These are phyloP conservation scores for Pythium phragmitis DNA, from an alignment of 352 stramenopile genomes.

Conservation along the genomic window DNA sequence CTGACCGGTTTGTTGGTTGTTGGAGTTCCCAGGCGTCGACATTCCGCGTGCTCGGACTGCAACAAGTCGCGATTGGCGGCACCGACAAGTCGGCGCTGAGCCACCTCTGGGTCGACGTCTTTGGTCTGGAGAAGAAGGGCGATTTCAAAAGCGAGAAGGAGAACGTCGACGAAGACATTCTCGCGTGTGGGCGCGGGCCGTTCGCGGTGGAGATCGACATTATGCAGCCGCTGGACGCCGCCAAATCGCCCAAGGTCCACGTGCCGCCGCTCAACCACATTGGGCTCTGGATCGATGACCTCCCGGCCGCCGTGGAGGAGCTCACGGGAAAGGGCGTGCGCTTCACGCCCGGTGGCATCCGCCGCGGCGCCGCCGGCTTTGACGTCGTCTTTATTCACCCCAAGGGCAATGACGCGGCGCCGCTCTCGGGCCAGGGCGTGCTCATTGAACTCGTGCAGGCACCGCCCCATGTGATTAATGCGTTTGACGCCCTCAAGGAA, in stretches of 20 bases:
- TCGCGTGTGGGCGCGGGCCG: slow-evolving; percentile 89
- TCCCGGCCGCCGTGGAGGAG: slow-evolving; percentile 90
- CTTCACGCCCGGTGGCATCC: slow-evolving; percentile 97
- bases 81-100: slow-evolving; percentile 87
- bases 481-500: slow-evolving; percentile 57
- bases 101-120: slow-evolving; percentile 82
- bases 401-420: slow-evolving; percentile 93
- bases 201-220: slow-evolving; percentile 97
- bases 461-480: slow-evolving; percentile 89
- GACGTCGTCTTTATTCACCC: slow-evolving; percentile 99
- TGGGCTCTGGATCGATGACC: slow-evolving; percentile 96
- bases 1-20: background rate
- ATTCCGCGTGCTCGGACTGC: slow-evolving; percentile 95
- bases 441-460: slow-evolving; percentile 98
- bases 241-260: slow-evolving; percentile 94
- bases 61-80: slow-evolving; percentile 97
- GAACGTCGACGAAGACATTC: slow-evolving; percentile 99
- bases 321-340: slow-evolving; percentile 91
- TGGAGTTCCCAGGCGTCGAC: slow-evolving; percentile 41
- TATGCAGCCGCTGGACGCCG: slow-evolving; percentile 96
- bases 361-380: slow-evolving; percentile 95
- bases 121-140: slow-evolving; percentile 71
- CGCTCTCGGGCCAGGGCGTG: slow-evolving; percentile 92
- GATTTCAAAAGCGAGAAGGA: slow-evolving; percentile 87
- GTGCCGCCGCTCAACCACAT: slow-evolving; percentile 97